phyloP scores from a whole-genome alignment of 2,329 filamentous ascomycete genomes.

The Fusarium pininemorale region DNA sequence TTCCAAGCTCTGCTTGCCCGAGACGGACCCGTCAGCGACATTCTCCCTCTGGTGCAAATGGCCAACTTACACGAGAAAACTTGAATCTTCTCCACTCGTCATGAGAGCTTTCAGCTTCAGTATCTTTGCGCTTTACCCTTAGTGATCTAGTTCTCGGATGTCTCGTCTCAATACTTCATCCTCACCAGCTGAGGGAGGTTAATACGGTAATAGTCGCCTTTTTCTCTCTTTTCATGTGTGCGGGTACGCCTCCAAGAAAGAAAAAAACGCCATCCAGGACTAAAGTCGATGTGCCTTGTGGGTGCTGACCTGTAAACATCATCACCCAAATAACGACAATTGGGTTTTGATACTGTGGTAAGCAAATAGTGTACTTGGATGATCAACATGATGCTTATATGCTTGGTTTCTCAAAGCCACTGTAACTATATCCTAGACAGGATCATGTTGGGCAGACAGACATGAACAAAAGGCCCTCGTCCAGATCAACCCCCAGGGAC shows the following conservation, averaged over 20 bases:
- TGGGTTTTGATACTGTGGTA: not conserved
- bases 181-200: conserved; percentile 16
- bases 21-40: conserved; percentile 27
- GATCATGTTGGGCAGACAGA: conserved; percentile 20
- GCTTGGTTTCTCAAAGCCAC: not conserved
- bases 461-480: conserved; percentile 12
- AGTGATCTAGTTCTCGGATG: conserved; percentile 2
- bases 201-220: conserved; percentile 8
- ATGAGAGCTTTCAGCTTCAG: not conserved
- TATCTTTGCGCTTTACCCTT: conserved; percentile 9
- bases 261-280: not conserved
- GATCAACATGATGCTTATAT: not conserved
- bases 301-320: not conserved
- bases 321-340: not conserved
- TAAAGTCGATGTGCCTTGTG: not conserved
- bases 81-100: conserved; percentile 4
- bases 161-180: conserved; percentile 17
- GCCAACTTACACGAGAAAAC: not conserved
- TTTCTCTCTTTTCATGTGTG: conserved; percentile 1
- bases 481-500: conserved; percentile 2
- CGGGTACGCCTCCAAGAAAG: not conserved
- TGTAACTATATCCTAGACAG: conserved; percentile 1
- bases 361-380: not conserved
- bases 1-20: conserved; percentile 7
- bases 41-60: conserved; percentile 13